Percentiles rank a stretch among this genome's conserved stretches.
phyloP scores from a whole-genome alignment of 2,329 filamentous ascomycete genomes.

The Aquanectria penicillioides region DNA sequence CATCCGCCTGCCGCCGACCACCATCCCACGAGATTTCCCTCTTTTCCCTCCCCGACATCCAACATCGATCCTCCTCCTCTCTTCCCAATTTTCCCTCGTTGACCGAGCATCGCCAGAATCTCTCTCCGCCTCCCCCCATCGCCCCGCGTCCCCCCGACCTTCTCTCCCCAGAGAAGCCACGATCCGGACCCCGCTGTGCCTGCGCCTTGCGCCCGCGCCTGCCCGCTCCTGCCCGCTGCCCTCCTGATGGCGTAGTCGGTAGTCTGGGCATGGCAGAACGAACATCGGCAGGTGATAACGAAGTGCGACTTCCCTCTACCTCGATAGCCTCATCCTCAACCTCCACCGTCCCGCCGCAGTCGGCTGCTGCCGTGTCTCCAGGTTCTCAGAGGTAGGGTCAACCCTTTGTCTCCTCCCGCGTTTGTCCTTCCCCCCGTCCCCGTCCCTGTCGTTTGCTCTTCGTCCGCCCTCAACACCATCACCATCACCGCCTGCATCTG shows the following conservation, averaged over 20 bases:
- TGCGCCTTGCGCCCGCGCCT: constrained; percentile 31
- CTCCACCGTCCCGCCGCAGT: constrained; percentile 23
- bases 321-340: constrained; percentile 44
- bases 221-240: constrained; percentile 48
- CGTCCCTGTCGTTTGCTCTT: constrained; percentile 27
- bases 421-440: constrained; percentile 20
- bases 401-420: constrained; percentile 31
- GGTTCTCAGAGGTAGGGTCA: constrained; percentile 41
- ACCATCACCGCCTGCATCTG: neutral
- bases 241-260: constrained; percentile 68
- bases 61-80: constrained; percentile 26
- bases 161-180: constrained; percentile 34
- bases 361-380: constrained; percentile 31
- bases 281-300: constrained; percentile 66
- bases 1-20: constrained; percentile 31
- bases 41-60: constrained; percentile 29
- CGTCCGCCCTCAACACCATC: constrained; percentile 16
- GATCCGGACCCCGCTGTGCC: constrained; percentile 34
- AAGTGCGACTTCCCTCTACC: constrained; percentile 62
- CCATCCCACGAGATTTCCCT: constrained; percentile 22
- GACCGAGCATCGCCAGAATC: constrained; percentile 9
- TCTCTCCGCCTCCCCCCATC: constrained; percentile 17
- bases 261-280: constrained; percentile 72
- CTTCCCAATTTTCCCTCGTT: constrained; percentile 20
- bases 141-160: constrained; percentile 27